A percentile compares a stretch with the other conserved stretches of the same genome.
Conservation (phyloP, 441 rosid genomes). For the Aquilaria agallochum region DNA sequence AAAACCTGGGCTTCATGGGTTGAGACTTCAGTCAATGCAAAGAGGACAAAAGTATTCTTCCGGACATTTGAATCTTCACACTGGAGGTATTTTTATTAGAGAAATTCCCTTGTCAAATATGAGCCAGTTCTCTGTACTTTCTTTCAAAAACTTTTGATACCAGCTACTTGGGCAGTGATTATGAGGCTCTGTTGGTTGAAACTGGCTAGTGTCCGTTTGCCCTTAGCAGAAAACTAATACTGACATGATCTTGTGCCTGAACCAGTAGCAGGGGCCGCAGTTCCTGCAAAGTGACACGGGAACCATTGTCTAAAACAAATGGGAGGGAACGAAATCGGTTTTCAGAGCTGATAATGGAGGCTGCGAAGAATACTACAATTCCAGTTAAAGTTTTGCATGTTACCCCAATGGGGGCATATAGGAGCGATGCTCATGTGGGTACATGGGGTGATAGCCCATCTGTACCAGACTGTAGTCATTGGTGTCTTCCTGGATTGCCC, state of each 20-base stretch:
- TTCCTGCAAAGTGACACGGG: conserved; percentile 53
- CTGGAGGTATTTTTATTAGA: conserved; percentile 33
- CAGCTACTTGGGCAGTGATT: neutral
- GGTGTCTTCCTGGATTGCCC: conserved; percentile 75
- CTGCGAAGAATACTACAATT: conserved; percentile 28
- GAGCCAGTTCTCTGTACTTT: neutral
- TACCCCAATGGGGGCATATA: conserved; percentile 59
- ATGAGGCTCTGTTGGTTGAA: no score
- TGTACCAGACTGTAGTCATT: conserved; percentile 68
- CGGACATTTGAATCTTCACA: conserved; percentile 51
- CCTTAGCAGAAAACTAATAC: no score
- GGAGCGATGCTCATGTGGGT: conserved; percentile 65
- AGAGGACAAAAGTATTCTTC: conserved; percentile 56
- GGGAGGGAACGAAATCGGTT: conserved; percentile 41
- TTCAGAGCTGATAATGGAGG: conserved; percentile 38
- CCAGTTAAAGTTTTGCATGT: conserved; percentile 52
- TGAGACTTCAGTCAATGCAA: conserved; percentile 43
- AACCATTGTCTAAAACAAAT: conserved; percentile 35
- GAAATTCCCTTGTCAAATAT: neutral
- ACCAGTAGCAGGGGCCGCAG: conserved; percentile 34
- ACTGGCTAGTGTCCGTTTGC: no score
- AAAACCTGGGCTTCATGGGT: conserved; percentile 72
- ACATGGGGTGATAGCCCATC: conserved; percentile 53
- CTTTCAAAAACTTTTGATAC: neutral
- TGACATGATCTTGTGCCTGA: conserved; percentile 7